phyloP scores from a whole-genome alignment of 1,284 basidiomycete genomes.

The Ganoderma boninense region DNA sequence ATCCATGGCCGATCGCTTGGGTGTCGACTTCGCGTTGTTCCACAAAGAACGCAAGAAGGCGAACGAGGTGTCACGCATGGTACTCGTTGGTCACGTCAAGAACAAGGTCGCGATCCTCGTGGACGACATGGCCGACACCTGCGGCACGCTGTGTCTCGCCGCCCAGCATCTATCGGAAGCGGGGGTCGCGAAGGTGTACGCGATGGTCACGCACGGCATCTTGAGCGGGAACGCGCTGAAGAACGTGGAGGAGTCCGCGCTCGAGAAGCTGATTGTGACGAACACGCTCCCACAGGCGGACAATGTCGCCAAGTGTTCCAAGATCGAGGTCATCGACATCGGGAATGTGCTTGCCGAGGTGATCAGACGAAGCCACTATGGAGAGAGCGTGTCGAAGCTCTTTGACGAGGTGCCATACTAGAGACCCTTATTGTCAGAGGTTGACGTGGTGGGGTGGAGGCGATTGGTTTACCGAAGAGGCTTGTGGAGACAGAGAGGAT shows the following conservation, averaged over 20 bases:
- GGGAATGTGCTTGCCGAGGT: conserved; percentile 97
- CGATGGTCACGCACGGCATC: conserved; percentile 98
- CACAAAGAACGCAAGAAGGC: conserved; percentile 99
- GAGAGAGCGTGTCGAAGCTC: conserved; percentile 84
- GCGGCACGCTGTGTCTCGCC: conserved; percentile 95
- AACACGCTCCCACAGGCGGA: conserved; percentile 95
- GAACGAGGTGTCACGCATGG: conserved; percentile 99
- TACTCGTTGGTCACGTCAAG: conserved; percentile 94
- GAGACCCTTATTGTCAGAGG: conserved; percentile 22
- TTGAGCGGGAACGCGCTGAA: conserved; percentile 89
- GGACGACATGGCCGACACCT: conserved; percentile 99
- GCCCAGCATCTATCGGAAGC: conserved; percentile 91
- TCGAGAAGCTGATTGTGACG: conserved; percentile 98
- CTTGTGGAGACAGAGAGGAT: conserved; percentile 16
- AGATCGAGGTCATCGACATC: conserved; percentile 97
- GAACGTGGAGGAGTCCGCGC: conserved; percentile 72
- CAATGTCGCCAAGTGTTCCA: conserved; percentile 80
- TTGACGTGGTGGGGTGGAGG: conserved; percentile 10
- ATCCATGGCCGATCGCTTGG: conserved; percentile 95
- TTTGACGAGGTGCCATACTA: conserved; percentile 89
- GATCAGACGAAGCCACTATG: conserved; percentile 90
- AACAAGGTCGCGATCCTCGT: conserved; percentile 98
- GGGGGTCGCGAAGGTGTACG: conserved; percentile 88
- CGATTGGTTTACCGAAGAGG: conserved; percentile 8
- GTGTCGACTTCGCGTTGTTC: conserved; percentile 98